Evolutionary conservation across 345 rosid genomes (phyloP).

Genomic region (Brassica incana): DNA sequence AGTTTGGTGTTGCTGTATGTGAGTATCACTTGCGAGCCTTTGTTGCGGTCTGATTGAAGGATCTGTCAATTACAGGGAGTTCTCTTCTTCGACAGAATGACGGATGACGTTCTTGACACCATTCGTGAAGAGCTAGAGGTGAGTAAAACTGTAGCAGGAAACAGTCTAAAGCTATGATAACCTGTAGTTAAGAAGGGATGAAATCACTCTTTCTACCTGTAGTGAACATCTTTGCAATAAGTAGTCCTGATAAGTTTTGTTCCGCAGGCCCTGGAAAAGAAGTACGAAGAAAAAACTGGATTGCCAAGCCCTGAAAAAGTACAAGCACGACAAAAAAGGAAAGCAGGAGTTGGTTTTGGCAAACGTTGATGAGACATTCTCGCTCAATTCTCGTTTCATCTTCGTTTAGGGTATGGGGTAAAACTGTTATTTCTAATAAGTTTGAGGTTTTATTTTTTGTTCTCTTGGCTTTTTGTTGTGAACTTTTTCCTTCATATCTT

Average conservation of each 20-base stretch:
- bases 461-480: constrained; percentile 13
- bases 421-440: neutral
- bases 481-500: neutral
- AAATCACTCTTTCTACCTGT: neutral
- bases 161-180: constrained; percentile 5
- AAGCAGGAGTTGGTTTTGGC: constrained; percentile 85
- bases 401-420: constrained; percentile 21
- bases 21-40: constrained; percentile 11
- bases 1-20: constrained; percentile 2
- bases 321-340: constrained; percentile 52
- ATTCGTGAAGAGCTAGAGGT: constrained; percentile 71
- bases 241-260: constrained; percentile 29
- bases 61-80: constrained; percentile 59
- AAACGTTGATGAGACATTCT: constrained; percentile 46
- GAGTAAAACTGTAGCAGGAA: constrained; percentile 30
- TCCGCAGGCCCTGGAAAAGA: constrained; percentile 73
- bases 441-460: constrained; percentile 7
- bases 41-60: constrained; percentile 7
- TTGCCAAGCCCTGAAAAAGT: constrained; percentile 73
- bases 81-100: constrained; percentile 89
- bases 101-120: constrained; percentile 71
- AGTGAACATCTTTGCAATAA: neutral
- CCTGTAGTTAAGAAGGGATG: neutral
- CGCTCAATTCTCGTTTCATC: constrained; percentile 13
- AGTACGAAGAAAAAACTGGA: constrained; percentile 77